Conservation (phyloP, 805 yeast genomes). For the Saccharomycopsis vini region DNA sequence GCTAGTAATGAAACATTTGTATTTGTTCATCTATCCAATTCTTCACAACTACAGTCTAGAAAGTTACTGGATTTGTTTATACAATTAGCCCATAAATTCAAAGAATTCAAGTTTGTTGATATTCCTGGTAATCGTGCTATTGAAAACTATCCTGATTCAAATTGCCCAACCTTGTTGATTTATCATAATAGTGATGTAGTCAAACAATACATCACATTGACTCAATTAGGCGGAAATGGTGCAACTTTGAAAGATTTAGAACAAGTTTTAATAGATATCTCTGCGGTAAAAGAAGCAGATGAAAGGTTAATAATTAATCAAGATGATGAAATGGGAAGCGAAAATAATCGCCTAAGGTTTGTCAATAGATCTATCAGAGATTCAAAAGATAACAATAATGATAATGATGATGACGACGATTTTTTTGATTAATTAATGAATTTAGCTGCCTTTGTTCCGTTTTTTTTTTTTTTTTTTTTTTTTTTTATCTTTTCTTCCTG, state of each 20-base stretch:
- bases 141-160: slow-evolving; percentile 82
- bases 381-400: slow-evolving; percentile 30
- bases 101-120: slow-evolving; percentile 84
- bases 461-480: neutral
- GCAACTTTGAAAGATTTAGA: slow-evolving; percentile 66
- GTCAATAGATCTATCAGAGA: slow-evolving; percentile 48
- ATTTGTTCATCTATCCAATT: slow-evolving; percentile 66
- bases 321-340: slow-evolving; percentile 48
- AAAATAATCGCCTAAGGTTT: slow-evolving; percentile 44
- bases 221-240: slow-evolving; percentile 77
- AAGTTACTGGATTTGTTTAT: slow-evolving; percentile 51
- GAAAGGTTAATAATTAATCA: slow-evolving; percentile 54
- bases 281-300: slow-evolving; percentile 60
- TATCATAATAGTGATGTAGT: slow-evolving; percentile 72
- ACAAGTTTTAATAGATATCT: slow-evolving; percentile 53
- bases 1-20: slow-evolving; percentile 58
- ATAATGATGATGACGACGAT: slow-evolving; percentile 36
- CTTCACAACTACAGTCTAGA: slow-evolving; percentile 64
- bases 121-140: slow-evolving; percentile 87
- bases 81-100: slow-evolving; percentile 54
- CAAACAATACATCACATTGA: slow-evolving; percentile 73
- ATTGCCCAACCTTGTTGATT: slow-evolving; percentile 84
- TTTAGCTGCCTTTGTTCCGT: neutral
- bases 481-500: too few species aligned
- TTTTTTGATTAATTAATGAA: slow-evolving; percentile 33